Conservation (phyloP, 345 rosid genomes). For the Gynandropsis gynandra region DNA sequence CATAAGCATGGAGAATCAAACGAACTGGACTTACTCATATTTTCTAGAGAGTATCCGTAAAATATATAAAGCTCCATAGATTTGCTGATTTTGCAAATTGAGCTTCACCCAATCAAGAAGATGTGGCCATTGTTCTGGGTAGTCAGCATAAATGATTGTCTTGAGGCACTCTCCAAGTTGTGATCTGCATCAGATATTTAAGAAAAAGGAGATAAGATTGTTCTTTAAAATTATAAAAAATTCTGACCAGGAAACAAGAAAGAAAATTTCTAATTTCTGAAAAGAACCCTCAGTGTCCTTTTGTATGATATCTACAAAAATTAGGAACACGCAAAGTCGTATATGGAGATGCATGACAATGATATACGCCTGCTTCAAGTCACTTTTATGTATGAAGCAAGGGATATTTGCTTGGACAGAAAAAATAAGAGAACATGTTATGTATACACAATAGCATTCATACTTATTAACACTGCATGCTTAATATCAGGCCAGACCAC, state of each 20-base stretch:
- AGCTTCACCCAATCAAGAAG: constrained; percentile 93
- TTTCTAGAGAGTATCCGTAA: constrained; percentile 89
- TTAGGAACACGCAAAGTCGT: not conserved
- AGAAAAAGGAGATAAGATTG: constrained; percentile 4
- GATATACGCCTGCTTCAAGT: not conserved
- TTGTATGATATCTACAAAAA: not conserved
- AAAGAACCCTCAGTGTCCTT: not conserved
- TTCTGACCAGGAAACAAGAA: not conserved
- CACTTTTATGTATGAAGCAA: not conserved
- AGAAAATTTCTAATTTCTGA: constrained; percentile 1
- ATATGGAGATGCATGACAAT: not conserved
- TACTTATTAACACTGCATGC: not conserved
- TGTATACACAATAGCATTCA: not conserved
- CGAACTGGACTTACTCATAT: constrained; percentile 65
- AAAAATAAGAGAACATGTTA: not conserved
- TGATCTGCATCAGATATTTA: constrained; percentile 40
- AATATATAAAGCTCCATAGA: constrained; percentile 84
- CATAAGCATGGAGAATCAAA: not conserved
- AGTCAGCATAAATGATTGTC: constrained; percentile 89
- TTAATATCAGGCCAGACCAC: not conserved
- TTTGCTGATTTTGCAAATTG: constrained; percentile 85
- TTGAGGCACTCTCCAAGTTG: constrained; percentile 98
- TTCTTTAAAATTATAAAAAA: constrained; percentile 1
- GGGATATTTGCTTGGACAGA: constrained; percentile 4
- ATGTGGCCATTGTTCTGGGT: constrained; percentile 98